phyloP scores from a whole-genome alignment of 1,139 yeast species.

The Protomyces lactucae-debilis region DNA sequence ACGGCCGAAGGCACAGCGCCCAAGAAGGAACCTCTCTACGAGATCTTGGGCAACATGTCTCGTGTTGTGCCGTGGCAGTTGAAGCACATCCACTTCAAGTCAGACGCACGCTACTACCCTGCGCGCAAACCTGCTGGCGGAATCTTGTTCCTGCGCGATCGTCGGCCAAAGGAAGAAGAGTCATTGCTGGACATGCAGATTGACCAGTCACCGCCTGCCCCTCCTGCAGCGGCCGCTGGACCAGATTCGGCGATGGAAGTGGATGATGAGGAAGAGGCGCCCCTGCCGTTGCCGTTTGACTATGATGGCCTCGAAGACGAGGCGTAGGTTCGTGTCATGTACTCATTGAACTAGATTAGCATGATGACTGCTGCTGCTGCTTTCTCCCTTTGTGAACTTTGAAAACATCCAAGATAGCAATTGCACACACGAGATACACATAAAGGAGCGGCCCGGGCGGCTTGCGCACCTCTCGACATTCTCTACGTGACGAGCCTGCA shows the following conservation, averaged over 20 bases:
- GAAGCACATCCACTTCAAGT: slow-evolving; percentile 70
- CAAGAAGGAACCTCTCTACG: slow-evolving; percentile 36
- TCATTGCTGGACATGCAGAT: slow-evolving; percentile 52
- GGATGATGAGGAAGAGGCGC: slow-evolving; percentile 5
- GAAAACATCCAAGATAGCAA: too few species aligned
- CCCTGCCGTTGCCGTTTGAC: neutral
- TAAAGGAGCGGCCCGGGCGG: too few species aligned
- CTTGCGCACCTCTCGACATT: too few species aligned
- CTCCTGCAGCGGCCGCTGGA: neutral
- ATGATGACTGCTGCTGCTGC: too few species aligned
- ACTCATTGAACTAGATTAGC: slow-evolving; percentile 34
- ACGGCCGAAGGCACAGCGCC: slow-evolving; percentile 28
- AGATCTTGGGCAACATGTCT: slow-evolving; percentile 63
- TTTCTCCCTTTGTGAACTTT: too few species aligned
- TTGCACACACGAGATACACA: too few species aligned
- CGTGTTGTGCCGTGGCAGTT: slow-evolving; percentile 91
- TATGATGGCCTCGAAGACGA: neutral
- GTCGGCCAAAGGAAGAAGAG: slow-evolving; percentile 58
- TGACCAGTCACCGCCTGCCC: slow-evolving; percentile 8
- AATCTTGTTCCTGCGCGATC: slow-evolving; percentile 71
- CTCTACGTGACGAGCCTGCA: too few species aligned
- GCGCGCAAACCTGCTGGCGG: slow-evolving; percentile 60
- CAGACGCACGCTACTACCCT: slow-evolving; percentile 74
- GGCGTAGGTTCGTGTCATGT: neutral
- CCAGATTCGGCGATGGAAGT: slow-evolving; percentile 36